Conservation (phyloP, 108 stramenopile species). For the Discostella stelligeroides region DNA sequence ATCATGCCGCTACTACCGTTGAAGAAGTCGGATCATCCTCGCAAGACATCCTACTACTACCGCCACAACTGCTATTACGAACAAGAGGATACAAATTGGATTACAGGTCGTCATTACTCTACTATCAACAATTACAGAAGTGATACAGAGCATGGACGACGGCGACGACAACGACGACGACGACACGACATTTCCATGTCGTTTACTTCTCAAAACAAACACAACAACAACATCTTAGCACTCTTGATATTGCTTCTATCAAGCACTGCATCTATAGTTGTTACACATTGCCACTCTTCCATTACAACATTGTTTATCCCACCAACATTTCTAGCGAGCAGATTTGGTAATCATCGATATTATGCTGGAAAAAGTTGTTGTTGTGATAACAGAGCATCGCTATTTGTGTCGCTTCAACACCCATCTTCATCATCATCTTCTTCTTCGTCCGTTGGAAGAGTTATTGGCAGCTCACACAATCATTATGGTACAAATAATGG, state of each 20-base stretch:
- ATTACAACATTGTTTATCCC: slow-evolving; percentile 1
- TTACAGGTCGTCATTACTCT: too few relatives aligned
- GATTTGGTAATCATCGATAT: neutral
- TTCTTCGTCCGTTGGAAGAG: neutral
- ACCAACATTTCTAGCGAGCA: neutral
- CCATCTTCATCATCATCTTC: too few relatives aligned
- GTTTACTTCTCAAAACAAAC: neutral
- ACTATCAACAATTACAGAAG: too few relatives aligned
- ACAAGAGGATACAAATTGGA: too few relatives aligned
- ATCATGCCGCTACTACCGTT: too few relatives aligned
- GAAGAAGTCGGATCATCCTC: too few relatives aligned
- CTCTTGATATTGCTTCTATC: neutral
- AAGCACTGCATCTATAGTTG: slow-evolving; percentile 1
- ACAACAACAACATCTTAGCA: neutral
- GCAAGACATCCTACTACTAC: too few relatives aligned
- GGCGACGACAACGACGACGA: too few relatives aligned
- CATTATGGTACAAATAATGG: neutral
- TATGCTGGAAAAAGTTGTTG: neutral
- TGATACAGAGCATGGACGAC: too few relatives aligned
- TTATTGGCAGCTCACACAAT: slow-evolving; percentile 2
- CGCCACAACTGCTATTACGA: too few relatives aligned
- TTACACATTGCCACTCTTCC: too few relatives aligned
- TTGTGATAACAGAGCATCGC: slow-evolving; percentile 1
- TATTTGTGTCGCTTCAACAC: slow-evolving; percentile 13
- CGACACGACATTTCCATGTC: too few relatives aligned